Conservation (phyloP, 164 flowering plant genomes). For the Berberis thunbergii region DNA sequence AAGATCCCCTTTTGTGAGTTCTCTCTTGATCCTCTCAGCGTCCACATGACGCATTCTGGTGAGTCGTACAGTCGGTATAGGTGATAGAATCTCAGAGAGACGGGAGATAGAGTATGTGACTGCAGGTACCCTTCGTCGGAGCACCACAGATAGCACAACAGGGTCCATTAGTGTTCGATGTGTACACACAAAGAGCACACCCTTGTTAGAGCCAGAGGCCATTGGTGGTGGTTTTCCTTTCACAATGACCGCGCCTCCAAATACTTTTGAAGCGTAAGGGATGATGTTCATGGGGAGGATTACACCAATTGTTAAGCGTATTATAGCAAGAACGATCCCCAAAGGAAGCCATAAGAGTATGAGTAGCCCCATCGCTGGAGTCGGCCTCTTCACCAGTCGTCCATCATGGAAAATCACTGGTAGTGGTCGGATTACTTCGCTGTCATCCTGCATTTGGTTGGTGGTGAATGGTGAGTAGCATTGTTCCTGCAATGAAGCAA, state of each 20-base stretch:
- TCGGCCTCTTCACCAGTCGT: slow-evolving; percentile 70
- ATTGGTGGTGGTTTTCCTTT: slow-evolving; percentile 77
- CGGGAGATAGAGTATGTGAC: slow-evolving; percentile 58
- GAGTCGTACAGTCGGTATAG: slow-evolving; percentile 60
- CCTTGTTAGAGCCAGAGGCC: slow-evolving; percentile 22
- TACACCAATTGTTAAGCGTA: slow-evolving; percentile 44
- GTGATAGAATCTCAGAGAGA: slow-evolving; percentile 58
- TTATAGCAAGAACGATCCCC: slow-evolving; percentile 52
- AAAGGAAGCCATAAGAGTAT: slow-evolving; percentile 86
- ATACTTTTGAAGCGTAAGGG: slow-evolving; percentile 35
- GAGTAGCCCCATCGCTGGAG: slow-evolving; percentile 58
- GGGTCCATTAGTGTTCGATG: slow-evolving; percentile 60
- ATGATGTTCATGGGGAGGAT: slow-evolving; percentile 44
- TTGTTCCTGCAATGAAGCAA: slow-evolving; percentile 38
- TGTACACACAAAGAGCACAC: slow-evolving; percentile 56
- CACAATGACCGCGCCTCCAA: slow-evolving; percentile 57
- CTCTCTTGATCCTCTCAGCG: slow-evolving; percentile 50
- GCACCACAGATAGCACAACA: slow-evolving; percentile 42
- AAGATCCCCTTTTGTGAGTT: slow-evolving; percentile 49
- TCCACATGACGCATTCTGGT: slow-evolving; percentile 47
- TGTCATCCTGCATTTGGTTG: slow-evolving; percentile 13
- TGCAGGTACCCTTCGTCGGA: slow-evolving; percentile 46
- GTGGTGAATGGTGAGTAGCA: slow-evolving; percentile 35
- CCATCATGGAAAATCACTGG: slow-evolving; percentile 99
- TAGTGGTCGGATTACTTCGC: slow-evolving; percentile 36